phyloP scores from a whole-genome alignment of 371 early-diverging fungal genomes.

The Syncephalastrum monosporum region DNA sequence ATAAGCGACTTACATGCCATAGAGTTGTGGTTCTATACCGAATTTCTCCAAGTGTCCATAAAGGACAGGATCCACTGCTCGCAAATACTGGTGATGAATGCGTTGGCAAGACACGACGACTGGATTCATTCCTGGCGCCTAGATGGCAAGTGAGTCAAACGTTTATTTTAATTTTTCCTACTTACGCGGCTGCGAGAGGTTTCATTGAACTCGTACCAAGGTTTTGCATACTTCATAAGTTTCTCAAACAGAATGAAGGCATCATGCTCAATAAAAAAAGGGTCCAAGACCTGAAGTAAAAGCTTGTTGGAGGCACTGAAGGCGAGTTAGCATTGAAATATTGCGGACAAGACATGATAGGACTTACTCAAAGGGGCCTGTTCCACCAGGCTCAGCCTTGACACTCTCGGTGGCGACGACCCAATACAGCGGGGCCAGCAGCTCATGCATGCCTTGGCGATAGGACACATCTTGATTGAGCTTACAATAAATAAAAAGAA shows the following conservation, averaged over 20 bases:
- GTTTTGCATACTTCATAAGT: slow-evolving; percentile 78
- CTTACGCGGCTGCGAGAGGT: slow-evolving; percentile 19
- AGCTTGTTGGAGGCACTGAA: slow-evolving; percentile 31
- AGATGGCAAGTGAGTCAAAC: not conserved
- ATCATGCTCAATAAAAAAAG: slow-evolving; percentile 80
- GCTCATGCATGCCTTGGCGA: slow-evolving; percentile 98
- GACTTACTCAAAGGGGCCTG: slow-evolving; percentile 25
- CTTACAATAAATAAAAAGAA: slow-evolving; percentile 91
- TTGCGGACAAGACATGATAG: not conserved
- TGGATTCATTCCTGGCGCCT: slow-evolving; percentile 41
- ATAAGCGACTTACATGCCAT: slow-evolving; percentile 70
- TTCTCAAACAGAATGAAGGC: slow-evolving; percentile 77
- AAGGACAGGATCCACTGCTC: slow-evolving; percentile 67
- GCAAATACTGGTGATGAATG: slow-evolving; percentile 72
- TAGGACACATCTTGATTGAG: slow-evolving; percentile 84
- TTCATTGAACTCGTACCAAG: slow-evolving; percentile 84
- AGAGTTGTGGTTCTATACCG: slow-evolving; percentile 91
- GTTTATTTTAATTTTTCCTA: no score
- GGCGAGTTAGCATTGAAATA: not conserved
- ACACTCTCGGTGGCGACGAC: slow-evolving; percentile 66
- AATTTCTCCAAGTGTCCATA: slow-evolving; percentile 67
- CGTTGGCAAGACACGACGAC: slow-evolving; percentile 73
- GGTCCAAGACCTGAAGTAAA: slow-evolving; percentile 36
- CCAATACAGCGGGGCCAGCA: slow-evolving; percentile 82
- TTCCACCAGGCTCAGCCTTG: slow-evolving; percentile 1